A percentile compares a stretch with the other conserved stretches of the same genome.
Evolutionary conservation across 768 basidiomycete species (phyloP).

Genomic region (Austroboletus eburneus): DNA sequence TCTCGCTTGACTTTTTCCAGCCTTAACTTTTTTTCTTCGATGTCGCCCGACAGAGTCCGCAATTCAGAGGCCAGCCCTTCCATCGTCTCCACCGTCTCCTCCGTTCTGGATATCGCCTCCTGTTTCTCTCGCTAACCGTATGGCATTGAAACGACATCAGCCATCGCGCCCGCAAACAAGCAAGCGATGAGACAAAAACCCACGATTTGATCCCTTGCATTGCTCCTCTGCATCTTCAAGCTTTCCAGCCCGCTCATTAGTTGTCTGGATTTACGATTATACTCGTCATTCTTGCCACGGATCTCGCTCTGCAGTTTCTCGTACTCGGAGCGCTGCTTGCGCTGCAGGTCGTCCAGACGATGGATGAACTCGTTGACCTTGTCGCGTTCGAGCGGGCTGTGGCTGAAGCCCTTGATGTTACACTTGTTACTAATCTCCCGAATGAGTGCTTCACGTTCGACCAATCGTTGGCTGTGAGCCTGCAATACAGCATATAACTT

Average conservation of each 20-base stretch:
- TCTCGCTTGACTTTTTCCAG: constrained; percentile 57
- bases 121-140: constrained; percentile 56
- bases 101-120: constrained; percentile 45
- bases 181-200: constrained; percentile 16
- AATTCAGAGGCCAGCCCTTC: constrained; percentile 53
- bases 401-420: constrained; percentile 70
- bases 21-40: constrained; percentile 63
- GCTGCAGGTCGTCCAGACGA: constrained; percentile 58
- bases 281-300: constrained; percentile 57
- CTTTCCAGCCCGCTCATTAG: constrained; percentile 53
- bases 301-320: constrained; percentile 68
- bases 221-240: constrained; percentile 49
- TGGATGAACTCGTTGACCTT: constrained; percentile 72
- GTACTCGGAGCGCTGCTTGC: constrained; percentile 57
- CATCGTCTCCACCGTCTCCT: constrained; percentile 53
- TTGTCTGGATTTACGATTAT: constrained; percentile 52
- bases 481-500: constrained; percentile 24
- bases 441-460: constrained; percentile 70
- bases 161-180: too few species aligned
- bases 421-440: constrained; percentile 64
- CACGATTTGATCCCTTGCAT: constrained; percentile 57
- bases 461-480: constrained; percentile 70
- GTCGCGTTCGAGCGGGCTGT: constrained; percentile 63
- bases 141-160: too few species aligned
- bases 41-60: constrained; percentile 51